Conservation (phyloP, 345 rosid species). For the Citrus sinensis region DVS_A1.0 CM039165.1:38644501-38645000, state of each 20-base stretch:
- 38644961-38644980: background rate
- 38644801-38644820: conserved; percentile 53
- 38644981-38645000: background rate
- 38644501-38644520: conserved; percentile 43
- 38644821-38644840: conserved; percentile 58
- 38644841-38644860: conserved; percentile 65
- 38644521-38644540: conserved; percentile 54
- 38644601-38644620: conserved; percentile 24
- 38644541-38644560: conserved; percentile 34
- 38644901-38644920: conserved; percentile 4
- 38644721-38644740: conserved; percentile 47
- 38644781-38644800: conserved; percentile 39
- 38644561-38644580: conserved; percentile 45
- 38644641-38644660: conserved; percentile 45
- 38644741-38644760: conserved; percentile 46
- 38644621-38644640: conserved; percentile 29
- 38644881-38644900: conserved; percentile 32
- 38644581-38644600: conserved; percentile 41
- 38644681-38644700: conserved; percentile 38
- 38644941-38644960: conserved; percentile 12
- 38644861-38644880: conserved; percentile 57
- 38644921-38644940: conserved; percentile 18
- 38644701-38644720: conserved; percentile 44
- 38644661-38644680: conserved; percentile 31
- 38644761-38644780: conserved; percentile 48